Conservation (phyloP, 2,329 filamentous ascomycete species). For the Ophiosphaerella herpotricha region DNA sequence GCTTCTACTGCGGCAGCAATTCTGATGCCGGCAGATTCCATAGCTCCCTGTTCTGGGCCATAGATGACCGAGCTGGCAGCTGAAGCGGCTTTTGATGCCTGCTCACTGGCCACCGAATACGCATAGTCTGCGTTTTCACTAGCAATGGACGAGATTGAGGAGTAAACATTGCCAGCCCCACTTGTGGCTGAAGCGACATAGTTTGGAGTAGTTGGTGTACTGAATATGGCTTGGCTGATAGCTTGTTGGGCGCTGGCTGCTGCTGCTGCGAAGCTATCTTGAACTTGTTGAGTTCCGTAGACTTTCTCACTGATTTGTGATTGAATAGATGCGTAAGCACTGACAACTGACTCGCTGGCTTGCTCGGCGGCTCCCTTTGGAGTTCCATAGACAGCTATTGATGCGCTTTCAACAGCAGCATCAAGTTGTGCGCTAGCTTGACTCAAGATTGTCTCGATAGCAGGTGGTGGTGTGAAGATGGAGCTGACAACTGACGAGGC, state of each 20-base stretch:
- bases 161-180: conserved; percentile 44
- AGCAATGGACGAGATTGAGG: conserved; percentile 20
- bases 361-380: conserved; percentile 59
- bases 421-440: conserved; percentile 62
- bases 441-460: conserved; percentile 62
- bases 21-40: conserved; percentile 51
- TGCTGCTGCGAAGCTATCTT: conserved; percentile 58
- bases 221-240: conserved; percentile 62
- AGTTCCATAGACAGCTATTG: conserved; percentile 62
- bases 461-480: conserved; percentile 62
- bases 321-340: conserved; percentile 57
- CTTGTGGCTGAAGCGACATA: conserved; percentile 51
- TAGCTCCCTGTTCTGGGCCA: conserved; percentile 52
- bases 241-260: conserved; percentile 59
- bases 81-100: conserved; percentile 38
- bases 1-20: conserved; percentile 50
- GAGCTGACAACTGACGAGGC: conserved; percentile 53
- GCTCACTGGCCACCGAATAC: conserved; percentile 52
- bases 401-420: conserved; percentile 63
- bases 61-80: conserved; percentile 53
- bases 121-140: conserved; percentile 43
- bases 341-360: conserved; percentile 58
- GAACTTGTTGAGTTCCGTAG: conserved; percentile 61
- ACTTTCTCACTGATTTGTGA: conserved; percentile 59
- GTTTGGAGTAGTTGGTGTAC: conserved; percentile 55